Percentiles rank a stretch among this genome's conserved stretches.
Evolutionary conservation across 1,284 basidiomycete genomes (phyloP).

Genomic region (Boletus smithii): DNA sequence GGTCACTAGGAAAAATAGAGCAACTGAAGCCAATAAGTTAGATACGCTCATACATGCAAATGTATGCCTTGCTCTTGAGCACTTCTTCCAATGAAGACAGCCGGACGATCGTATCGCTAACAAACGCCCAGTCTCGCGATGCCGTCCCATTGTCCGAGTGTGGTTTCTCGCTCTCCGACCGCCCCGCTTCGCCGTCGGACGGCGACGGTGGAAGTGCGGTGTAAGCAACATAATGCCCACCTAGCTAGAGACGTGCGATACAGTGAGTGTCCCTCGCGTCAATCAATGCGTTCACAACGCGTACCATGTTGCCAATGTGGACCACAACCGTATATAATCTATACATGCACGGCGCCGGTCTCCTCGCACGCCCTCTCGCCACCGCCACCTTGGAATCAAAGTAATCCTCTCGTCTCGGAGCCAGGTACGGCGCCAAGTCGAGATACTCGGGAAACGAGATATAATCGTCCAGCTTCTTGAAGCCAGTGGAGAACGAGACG

Average conservation of each 20-base stretch:
- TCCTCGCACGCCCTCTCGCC: conserved; percentile 34
- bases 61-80: conserved; percentile 84
- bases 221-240: conserved; percentile 84
- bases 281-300: conserved; percentile 22
- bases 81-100: conserved; percentile 84
- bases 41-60: conserved; percentile 83
- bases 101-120: conserved; percentile 81
- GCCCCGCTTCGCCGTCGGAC: conserved; percentile 11
- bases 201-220: conserved; percentile 53
- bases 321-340: conserved; percentile 83
- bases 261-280: conserved; percentile 8
- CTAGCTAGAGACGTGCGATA: conserved; percentile 46
- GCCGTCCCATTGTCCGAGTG: conserved; percentile 10
- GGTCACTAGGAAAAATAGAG: not conserved
- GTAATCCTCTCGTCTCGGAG: conserved; percentile 75
- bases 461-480: conserved; percentile 86
- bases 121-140: conserved; percentile 82
- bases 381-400: conserved; percentile 35
- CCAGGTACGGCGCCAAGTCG: conserved; percentile 83
- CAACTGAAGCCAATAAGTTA: conserved; percentile 24
- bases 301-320: conserved; percentile 86
- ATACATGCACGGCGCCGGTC: conserved; percentile 59
- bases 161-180: conserved; percentile 12
- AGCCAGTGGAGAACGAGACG: conserved; percentile 57
- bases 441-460: conserved; percentile 85